Percentiles rank a stretch among this genome's conserved stretches.
Conservation (phyloP, 1,284 basidiomycete species). For the Sanghuangporus baumii region DNA sequence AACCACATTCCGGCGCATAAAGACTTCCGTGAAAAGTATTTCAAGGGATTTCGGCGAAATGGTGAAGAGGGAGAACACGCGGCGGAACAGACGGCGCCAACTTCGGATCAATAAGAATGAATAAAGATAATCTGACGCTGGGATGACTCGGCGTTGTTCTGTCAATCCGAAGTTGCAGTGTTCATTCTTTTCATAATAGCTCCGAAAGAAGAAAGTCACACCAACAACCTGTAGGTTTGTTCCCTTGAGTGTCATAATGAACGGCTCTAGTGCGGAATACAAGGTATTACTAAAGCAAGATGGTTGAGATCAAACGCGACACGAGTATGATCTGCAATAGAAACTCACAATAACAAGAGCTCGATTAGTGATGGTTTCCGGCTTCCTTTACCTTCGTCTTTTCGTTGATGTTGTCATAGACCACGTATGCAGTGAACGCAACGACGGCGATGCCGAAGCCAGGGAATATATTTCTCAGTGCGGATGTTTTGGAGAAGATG, state of each 20-base stretch:
- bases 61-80: conserved; percentile 9
- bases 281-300: not conserved
- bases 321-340: not conserved
- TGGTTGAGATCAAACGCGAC: not conserved
- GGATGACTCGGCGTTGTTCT: not conserved
- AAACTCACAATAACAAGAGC: not conserved
- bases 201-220: not conserved
- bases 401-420: conserved; percentile 66
- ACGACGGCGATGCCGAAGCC: conserved; percentile 89
- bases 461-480: conserved; percentile 87
- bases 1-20: conserved; percentile 64
- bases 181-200: conserved; percentile 1
- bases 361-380: conserved; percentile 7
- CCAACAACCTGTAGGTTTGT: not conserved
- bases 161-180: not conserved
- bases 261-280: not conserved
- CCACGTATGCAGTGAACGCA: conserved; percentile 86
- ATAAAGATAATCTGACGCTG: not conserved
- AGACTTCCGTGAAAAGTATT: conserved; percentile 78
- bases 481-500: conserved; percentile 78
- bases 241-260: not conserved
- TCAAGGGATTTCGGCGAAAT: conserved; percentile 61
- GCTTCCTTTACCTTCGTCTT: conserved; percentile 11
- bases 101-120: not conserved
- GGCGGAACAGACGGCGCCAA: not conserved